Evolutionary conservation across 345 rosid genomes (phyloP).

Genomic region (Gossypium sturtianum): DNA sequence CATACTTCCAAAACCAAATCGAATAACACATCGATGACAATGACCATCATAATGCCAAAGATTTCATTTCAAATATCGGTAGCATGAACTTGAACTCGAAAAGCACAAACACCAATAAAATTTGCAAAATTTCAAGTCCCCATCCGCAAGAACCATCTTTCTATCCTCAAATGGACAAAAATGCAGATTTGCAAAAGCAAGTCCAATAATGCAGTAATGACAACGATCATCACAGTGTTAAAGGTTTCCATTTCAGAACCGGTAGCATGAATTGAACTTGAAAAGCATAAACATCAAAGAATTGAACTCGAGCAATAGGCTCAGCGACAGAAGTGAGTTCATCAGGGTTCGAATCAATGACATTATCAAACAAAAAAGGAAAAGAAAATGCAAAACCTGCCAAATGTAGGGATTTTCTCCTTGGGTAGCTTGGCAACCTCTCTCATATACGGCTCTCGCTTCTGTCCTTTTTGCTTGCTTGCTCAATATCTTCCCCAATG

Average conservation of each 20-base stretch:
- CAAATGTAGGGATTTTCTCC: conserved; percentile 97
- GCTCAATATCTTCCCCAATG: conserved; percentile 67
- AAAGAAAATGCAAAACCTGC: conserved; percentile 57
- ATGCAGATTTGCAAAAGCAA: neutral
- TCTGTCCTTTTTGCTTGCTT: conserved; percentile 62
- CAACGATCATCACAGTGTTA: neutral
- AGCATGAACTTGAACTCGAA: neutral
- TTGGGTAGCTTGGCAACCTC: conserved; percentile 88
- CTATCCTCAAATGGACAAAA: neutral
- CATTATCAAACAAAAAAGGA: neutral
- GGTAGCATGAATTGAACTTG: conserved; percentile 2
- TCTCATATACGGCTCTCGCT: conserved; percentile 73
- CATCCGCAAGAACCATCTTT: neutral
- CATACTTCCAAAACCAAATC: neutral
- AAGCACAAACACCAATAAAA: too few species aligned
- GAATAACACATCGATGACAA: neutral
- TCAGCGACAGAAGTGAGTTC: too few species aligned
- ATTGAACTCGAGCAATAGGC: neutral
- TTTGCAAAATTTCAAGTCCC: neutral
- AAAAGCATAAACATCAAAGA: neutral
- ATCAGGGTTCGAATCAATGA: neutral
- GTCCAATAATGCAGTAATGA: neutral
- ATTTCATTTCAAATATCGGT: neutral
- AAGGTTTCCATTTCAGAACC: neutral
- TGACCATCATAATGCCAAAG: neutral